Conservation (phyloP, 257 asterid genomes). For the Mentha longifolia region DNA sequence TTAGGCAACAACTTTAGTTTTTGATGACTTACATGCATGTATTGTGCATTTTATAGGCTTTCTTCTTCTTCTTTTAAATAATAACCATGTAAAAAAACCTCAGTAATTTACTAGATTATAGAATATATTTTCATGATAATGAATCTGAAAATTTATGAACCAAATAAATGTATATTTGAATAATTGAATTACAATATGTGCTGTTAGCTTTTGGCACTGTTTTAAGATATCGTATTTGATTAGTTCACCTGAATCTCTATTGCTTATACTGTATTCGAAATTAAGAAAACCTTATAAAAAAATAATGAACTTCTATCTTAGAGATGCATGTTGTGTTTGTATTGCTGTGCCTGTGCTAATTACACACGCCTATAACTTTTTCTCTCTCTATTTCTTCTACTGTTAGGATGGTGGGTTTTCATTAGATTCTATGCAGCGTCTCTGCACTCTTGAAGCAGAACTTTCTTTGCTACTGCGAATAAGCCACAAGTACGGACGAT, state of each 20-base stretch:
- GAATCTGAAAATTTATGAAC: neutral
- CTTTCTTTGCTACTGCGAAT: slow-evolving; percentile 79
- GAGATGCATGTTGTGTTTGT: slow-evolving; percentile 1
- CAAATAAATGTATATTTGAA: neutral
- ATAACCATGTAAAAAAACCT: too few species aligned
- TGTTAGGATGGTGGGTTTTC: slow-evolving; percentile 79
- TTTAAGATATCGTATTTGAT: neutral
- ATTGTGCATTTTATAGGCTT: neutral
- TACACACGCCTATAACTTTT: neutral
- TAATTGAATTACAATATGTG: neutral
- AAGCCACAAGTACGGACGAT: slow-evolving; percentile 86
- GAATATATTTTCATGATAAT: neutral
- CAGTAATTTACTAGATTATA: neutral
- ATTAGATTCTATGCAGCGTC: slow-evolving; percentile 84
- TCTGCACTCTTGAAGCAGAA: slow-evolving; percentile 89
- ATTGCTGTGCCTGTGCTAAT: neutral
- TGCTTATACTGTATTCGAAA: neutral
- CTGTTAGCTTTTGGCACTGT: neutral
- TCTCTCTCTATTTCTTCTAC: slow-evolving; percentile 17
- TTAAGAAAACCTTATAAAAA: neutral
- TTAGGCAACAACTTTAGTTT: slow-evolving; percentile 6
- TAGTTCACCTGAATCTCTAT: neutral
- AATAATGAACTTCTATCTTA: neutral
- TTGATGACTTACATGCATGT: slow-evolving; percentile 5
- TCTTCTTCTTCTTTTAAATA: neutral